Conservation (phyloP, 768 basidiomycete species). For the Chalciporus piperatus region DNA sequence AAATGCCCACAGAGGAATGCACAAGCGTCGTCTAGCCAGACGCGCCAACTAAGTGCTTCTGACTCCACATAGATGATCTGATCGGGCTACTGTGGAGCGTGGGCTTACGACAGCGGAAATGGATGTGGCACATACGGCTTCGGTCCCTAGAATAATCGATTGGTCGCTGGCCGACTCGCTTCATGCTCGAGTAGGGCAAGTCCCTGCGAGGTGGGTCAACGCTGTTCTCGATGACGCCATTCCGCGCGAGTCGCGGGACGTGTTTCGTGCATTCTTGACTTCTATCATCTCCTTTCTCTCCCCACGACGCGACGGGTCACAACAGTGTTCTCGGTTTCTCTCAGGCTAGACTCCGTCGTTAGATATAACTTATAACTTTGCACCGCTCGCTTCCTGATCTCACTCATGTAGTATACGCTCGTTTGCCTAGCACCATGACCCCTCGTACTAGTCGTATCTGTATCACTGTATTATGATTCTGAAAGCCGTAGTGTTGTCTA, state of each 20-base stretch:
- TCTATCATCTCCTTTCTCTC: neutral
- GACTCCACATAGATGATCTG: neutral
- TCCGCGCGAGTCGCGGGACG: slow-evolving; percentile 13
- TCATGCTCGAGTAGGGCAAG: slow-evolving; percentile 8
- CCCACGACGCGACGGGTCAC: too few species aligned
- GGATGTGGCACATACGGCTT: neutral
- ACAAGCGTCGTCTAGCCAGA: slow-evolving; percentile 26
- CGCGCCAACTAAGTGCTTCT: slow-evolving; percentile 6
- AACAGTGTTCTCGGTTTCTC: too few species aligned
- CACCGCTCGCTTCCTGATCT: neutral
- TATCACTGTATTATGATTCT: neutral
- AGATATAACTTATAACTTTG: slow-evolving; percentile 19
- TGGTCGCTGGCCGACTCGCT: neutral
- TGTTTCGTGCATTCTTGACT: neutral
- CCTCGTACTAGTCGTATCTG: neutral
- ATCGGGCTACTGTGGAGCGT: neutral
- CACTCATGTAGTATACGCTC: slow-evolving; percentile 14
- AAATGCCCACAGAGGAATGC: slow-evolving; percentile 9
- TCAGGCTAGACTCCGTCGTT: neutral
- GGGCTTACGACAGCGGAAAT: neutral
- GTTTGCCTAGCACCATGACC: slow-evolving; percentile 3
- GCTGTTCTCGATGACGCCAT: neutral
- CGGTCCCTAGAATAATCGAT: neutral
- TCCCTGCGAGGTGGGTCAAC: slow-evolving; percentile 7
- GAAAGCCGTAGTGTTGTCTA: too few species aligned